Conservation (phyloP, 768 basidiomycete species). For the Mycena capillaripes region DNA sequence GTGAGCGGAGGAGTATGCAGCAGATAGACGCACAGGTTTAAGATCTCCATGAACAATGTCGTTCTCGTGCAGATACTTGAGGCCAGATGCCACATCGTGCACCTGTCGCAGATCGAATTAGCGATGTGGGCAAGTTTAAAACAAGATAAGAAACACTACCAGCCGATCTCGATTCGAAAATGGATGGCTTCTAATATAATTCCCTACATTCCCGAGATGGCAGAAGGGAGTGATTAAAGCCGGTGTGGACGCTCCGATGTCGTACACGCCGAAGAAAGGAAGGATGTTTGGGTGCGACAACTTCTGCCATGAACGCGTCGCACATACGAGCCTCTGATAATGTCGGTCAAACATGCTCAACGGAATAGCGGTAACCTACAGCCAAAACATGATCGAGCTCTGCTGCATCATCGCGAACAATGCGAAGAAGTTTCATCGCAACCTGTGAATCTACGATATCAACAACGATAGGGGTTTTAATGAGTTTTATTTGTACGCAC, state of each 20-base stretch:
- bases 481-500: conserved; percentile 15
- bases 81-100: conserved; percentile 15
- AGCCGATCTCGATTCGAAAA: conserved; percentile 17
- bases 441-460: conserved; percentile 13
- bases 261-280: conserved; percentile 16
- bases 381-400: conserved; percentile 10
- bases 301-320: conserved; percentile 15
- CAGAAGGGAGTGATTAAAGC: conserved; percentile 18
- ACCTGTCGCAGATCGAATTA: conserved; percentile 15
- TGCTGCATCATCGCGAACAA: conserved; percentile 12
- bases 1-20: background rate
- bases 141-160: conserved; percentile 7
- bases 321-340: conserved; percentile 14
- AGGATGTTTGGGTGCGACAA: conserved; percentile 11
- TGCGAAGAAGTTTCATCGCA: conserved; percentile 18
- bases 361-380: conserved; percentile 15
- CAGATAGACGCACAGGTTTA: conserved; percentile 11
- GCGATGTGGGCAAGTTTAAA: background rate
- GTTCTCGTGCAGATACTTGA: conserved; percentile 15
- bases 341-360: conserved; percentile 1
- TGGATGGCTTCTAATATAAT: conserved; percentile 5
- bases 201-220: conserved; percentile 9
- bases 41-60: conserved; percentile 16
- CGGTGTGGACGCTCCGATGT: conserved; percentile 9
- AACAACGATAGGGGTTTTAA: background rate